Evolutionary conservation across 2,329 filamentous ascomycete species (phyloP).

Genomic region (Fusarium nodosum): DNA sequence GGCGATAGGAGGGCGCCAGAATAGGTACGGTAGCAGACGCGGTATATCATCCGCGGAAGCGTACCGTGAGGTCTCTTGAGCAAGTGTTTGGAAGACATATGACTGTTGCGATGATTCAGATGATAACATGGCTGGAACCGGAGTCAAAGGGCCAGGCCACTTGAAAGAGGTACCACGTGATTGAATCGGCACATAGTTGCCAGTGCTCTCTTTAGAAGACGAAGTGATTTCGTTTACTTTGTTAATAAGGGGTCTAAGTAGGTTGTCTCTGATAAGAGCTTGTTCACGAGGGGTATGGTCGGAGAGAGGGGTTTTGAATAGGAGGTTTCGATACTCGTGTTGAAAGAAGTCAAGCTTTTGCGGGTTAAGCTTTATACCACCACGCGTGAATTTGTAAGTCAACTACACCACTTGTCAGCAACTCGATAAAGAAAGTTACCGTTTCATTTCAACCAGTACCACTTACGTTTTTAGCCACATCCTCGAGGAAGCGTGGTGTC

Average conservation of each 20-base stretch:
- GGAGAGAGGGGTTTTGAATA: slow-evolving; percentile 49
- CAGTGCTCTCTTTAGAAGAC: slow-evolving; percentile 7
- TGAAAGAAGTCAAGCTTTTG: slow-evolving; percentile 87
- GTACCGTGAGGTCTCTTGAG: slow-evolving; percentile 45
- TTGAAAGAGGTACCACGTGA: slow-evolving; percentile 39
- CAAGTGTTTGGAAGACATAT: slow-evolving; percentile 45
- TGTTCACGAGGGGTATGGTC: slow-evolving; percentile 44
- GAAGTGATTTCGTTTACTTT: slow-evolving; percentile 47
- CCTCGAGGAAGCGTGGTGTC: slow-evolving; percentile 66
- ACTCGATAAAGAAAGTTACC: not conserved
- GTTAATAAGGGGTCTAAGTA: slow-evolving; percentile 47
- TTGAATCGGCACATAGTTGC: slow-evolving; percentile 29
- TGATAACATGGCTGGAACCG: slow-evolving; percentile 48
- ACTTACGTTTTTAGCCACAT: slow-evolving; percentile 77
- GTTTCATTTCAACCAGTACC: not conserved
- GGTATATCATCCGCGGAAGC: slow-evolving; percentile 45
- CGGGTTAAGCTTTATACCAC: slow-evolving; percentile 85
- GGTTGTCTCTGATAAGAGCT: slow-evolving; percentile 34
- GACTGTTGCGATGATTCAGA: slow-evolving; percentile 23
- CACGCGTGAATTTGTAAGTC: slow-evolving; percentile 88
- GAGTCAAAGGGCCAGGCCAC: slow-evolving; percentile 47
- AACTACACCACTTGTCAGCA: slow-evolving; percentile 67
- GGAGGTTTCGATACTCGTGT: slow-evolving; percentile 68
- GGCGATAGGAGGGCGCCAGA: slow-evolving; percentile 55
- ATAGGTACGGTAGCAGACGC: slow-evolving; percentile 54